Evolutionary conservation across 2,329 filamentous ascomycete species (phyloP).

Genomic region (Colletotrichum gigasporum): DNA sequence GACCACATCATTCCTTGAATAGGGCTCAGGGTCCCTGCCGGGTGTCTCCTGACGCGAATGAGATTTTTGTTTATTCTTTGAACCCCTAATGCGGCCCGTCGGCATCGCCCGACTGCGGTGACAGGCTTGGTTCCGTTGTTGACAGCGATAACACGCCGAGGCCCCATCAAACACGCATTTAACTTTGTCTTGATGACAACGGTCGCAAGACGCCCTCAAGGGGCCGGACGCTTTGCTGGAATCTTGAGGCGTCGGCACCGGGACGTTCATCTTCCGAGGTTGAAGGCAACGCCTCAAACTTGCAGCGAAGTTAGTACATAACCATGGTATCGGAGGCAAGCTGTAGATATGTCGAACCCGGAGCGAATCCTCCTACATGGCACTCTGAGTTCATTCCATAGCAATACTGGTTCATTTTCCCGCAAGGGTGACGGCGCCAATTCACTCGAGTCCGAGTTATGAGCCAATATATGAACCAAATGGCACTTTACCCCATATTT

Average conservation of each 20-base stretch:
- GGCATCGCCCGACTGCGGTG: not conserved
- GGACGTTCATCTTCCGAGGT: too few relatives aligned
- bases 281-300: too few relatives aligned
- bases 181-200: not conserved
- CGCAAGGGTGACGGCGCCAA: too few relatives aligned
- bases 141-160: not conserved
- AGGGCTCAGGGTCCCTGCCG: not conserved
- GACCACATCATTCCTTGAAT: not conserved
- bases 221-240: not conserved
- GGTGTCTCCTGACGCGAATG: not conserved
- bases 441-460: too few relatives aligned
- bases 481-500: too few relatives aligned
- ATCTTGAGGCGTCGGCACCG: not conserved
- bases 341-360: too few relatives aligned
- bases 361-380: too few relatives aligned
- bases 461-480: too few relatives aligned
- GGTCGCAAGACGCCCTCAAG: not conserved
- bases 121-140: not conserved
- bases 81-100: not conserved
- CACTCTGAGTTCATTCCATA: too few relatives aligned
- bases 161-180: not conserved
- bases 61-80: not conserved
- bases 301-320: too few relatives aligned
- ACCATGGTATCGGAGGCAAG: too few relatives aligned
- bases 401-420: too few relatives aligned